Evolutionary conservation across 345 rosid species (phyloP).

Genomic region (Pistacia vera): DNA sequence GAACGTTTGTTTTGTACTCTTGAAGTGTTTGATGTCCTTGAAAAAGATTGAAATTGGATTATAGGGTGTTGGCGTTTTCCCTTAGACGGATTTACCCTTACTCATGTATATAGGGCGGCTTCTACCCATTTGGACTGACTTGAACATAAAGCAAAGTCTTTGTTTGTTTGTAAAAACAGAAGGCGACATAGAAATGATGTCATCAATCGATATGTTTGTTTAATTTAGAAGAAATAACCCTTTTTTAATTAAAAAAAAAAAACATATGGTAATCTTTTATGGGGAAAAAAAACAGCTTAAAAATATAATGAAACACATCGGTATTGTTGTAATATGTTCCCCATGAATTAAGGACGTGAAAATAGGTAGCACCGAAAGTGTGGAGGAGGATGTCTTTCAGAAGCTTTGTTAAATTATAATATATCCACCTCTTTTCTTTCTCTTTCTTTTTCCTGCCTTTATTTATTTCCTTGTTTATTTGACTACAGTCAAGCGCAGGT

Average conservation of each 20-base stretch:
- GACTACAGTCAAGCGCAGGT: neutral
- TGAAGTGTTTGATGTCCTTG: neutral
- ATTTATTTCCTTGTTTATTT: neutral
- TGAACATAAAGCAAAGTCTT: neutral
- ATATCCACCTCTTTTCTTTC: neutral
- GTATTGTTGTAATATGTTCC: too few species aligned
- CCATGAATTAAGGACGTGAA: neutral
- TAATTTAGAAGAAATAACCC: too few species aligned
- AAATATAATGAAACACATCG: too few species aligned
- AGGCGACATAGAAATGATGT: too few species aligned
- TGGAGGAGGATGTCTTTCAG: constrained; percentile 18
- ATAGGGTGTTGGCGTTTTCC: constrained; percentile 14
- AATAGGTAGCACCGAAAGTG: constrained; percentile 34
- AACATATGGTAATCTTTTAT: too few species aligned
- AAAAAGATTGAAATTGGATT: constrained; percentile 16
- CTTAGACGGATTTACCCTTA: too few species aligned
- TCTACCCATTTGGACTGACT: constrained; percentile 19
- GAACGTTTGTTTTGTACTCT: constrained; percentile 20
- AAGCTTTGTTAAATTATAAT: too few species aligned
- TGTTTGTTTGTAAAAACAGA: neutral
- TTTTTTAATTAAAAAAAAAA: too few species aligned
- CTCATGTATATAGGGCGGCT: neutral
- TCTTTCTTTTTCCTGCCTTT: constrained; percentile 6
- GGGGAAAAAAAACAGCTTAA: too few species aligned
- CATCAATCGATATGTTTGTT: too few species aligned